Evolutionary conservation across 495 filamentous ascomycete species (phyloP).

Genomic region (Neurospora discreta): DNA sequence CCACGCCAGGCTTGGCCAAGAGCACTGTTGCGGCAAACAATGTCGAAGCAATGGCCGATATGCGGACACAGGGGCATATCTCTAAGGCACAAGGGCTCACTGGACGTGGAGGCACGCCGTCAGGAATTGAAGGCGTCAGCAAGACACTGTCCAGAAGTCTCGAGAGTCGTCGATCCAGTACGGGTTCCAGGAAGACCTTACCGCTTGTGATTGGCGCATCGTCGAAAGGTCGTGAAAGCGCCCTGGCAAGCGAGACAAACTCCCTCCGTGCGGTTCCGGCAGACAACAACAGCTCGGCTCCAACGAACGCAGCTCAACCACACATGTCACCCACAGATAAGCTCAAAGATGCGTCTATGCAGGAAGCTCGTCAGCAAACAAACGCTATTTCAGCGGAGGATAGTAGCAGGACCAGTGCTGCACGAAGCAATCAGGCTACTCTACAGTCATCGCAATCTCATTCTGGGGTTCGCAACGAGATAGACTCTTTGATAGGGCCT

Average conservation of each 20-base stretch:
- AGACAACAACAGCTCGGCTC: constrained; percentile 19
- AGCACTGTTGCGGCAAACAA: constrained; percentile 82
- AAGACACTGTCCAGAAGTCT: constrained; percentile 77
- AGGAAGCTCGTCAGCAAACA: background rate
- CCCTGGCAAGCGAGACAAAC: constrained; percentile 40
- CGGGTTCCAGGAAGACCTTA: constrained; percentile 59
- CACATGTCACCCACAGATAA: constrained; percentile 1
- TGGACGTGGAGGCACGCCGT: constrained; percentile 22
- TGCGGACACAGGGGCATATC: constrained; percentile 39
- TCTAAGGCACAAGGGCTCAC: constrained; percentile 38
- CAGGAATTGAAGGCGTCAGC: constrained; percentile 55
- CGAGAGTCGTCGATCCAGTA: constrained; percentile 81
- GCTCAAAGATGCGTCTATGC: background rate
- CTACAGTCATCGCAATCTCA: constrained; percentile 7
- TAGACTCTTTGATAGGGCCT: constrained; percentile 24
- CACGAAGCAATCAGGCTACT: constrained; percentile 1
- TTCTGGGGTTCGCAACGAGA: constrained; percentile 23
- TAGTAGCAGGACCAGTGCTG: background rate
- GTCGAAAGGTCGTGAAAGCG: constrained; percentile 29
- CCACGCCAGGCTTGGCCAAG: constrained; percentile 77
- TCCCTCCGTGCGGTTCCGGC: constrained; percentile 29
- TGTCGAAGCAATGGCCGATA: constrained; percentile 61
- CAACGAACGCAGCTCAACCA: constrained; percentile 26
- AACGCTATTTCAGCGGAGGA: background rate
- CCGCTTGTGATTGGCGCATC: constrained; percentile 29